Evolutionary conservation across 352 stramenopile genomes (phyloP), one percentile per base, ranked within the genome.

Genomic region (Phytophthora megakarya): DNA sequence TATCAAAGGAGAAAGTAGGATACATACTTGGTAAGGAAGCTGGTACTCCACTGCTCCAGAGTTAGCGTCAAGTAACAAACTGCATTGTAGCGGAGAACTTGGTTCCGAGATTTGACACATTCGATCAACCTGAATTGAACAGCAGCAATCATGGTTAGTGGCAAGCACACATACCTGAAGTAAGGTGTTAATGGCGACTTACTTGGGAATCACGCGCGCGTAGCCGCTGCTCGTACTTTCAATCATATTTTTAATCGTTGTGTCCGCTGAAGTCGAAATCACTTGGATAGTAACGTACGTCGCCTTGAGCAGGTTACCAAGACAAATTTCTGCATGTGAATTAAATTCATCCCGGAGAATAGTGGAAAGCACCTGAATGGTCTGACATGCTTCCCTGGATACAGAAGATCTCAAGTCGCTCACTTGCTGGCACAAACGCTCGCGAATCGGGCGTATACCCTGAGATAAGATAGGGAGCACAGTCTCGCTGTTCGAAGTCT

Each of bases 251-350:
- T 80, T 81, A 49, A 95, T 86, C 2, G 74, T 91, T 15, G 78
- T 68, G 48, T 94, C 80, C 4, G 87, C 86, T 37, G 87, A 60
- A 6, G 83, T 92, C 19, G 87, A 93, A 26, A 95, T 88, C 25
- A 95, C 79, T 57, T 90, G 80, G 18, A 95, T 95, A 22, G 85
- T 95, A n/a, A 95, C 84, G 46, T 88, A 92, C n/a, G 85, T 93
- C 13, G 81, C 80, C 57, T 95, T 95, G 25, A 95, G 57, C n/a
- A 94, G 38, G 45, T 79, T 86, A 1, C 61, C 75, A 26, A 93
- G 72, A 62, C 73, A 93, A 44, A 77, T 75, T 26, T 95, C 87
- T n/a, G 84, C 87, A 54, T 92, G 82, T 1, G 64, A 23, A 26
- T 93, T 90, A 46, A 93, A 95, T 4, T 90, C 84, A 33, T 95